Conservation (phyloP, 805 yeast genomes). For the Zygoascus tannicola region DNA sequence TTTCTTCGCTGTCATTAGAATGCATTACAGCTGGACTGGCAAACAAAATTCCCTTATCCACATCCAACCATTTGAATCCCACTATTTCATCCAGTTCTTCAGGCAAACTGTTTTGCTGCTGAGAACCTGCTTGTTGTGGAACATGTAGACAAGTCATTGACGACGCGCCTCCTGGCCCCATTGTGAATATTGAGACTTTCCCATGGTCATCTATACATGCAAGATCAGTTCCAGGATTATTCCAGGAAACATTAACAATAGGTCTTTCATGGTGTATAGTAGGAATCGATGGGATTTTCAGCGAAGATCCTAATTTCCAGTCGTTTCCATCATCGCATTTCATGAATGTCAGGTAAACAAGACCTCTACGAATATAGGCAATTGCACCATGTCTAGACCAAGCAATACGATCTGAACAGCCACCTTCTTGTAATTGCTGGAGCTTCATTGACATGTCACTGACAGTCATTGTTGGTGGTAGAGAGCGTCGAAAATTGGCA, state of each 20-base stretch:
- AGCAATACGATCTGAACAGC: constrained; percentile 31
- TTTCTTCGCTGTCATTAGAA: constrained; percentile 8
- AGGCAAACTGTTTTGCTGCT: not conserved
- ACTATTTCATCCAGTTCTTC: constrained; percentile 22
- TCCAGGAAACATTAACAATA: constrained; percentile 41
- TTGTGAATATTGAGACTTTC: constrained; percentile 16
- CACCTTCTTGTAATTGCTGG: not conserved
- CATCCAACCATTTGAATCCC: constrained; percentile 62
- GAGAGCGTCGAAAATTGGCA: not conserved
- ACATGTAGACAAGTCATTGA: constrained; percentile 16
- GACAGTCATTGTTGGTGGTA: not conserved
- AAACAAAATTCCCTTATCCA: constrained; percentile 57
- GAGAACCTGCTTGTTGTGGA: constrained; percentile 7
- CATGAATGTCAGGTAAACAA: constrained; percentile 51
- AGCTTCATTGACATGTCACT: not conserved
- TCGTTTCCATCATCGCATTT: constrained; percentile 61
- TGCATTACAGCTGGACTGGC: constrained; percentile 45
- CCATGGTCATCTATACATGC: constrained; percentile 58
- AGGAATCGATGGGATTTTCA: constrained; percentile 25
- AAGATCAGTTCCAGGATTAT: constrained; percentile 69
- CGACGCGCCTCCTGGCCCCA: constrained; percentile 24
- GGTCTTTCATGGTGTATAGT: constrained; percentile 13
- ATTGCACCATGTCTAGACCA: constrained; percentile 85
- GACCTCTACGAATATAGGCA: constrained; percentile 45
- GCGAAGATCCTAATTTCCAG: constrained; percentile 69